Base-by-base conservation (phyloP, 768 basidiomycete species). In the Suillus subaureus region DNA sequence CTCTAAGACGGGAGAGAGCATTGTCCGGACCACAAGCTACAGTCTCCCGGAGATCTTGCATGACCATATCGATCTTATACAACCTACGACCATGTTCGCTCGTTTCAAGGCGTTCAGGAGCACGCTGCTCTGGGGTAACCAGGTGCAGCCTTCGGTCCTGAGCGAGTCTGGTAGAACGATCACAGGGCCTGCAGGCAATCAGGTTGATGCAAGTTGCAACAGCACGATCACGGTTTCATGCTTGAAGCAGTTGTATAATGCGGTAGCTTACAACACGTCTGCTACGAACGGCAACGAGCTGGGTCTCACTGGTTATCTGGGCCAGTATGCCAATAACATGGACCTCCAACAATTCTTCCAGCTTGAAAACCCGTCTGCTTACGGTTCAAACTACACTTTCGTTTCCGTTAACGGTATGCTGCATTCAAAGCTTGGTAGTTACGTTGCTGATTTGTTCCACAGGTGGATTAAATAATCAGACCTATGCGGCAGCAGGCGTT, bases 31-130 rank as follows among this genome's bases (percentile, higher is more conserved):
- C 21, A 87, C 86, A 4, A 80, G 79, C 65, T 92, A 91, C 78
- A 88, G 86, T 69, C 82, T 93, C n/a, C 91, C 91, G 0, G 79
- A 80, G 61, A 67, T 83, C 62, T 74, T 92, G 55, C 82, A 87
- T 68, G 77, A 79, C 4, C 89, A 91, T 70, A 73, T 92, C 61
- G 89, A 91, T 42, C 74, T 91, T 39, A 79, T 92, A 28, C 89
- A 91, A 67, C 91, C 91, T 0, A 92, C 91, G 2, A 92, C 89
- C 1, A 82, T 86, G 73, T 92, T 92, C 70, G 78, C 81, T 47
- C 82, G 82, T 63, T 75, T 79, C 65, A 84, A 80, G 67, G 75
- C 76, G 9, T 76, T 84, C 63, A 80, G 70, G 65, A 80, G 82
- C 9, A 84, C 79, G 0, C 70, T 86, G 28, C 77, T 79, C 61